phyloP scores from a whole-genome alignment of 371 early-diverging fungal genomes.

The Paraphysoderma sedebokerense region DNA sequence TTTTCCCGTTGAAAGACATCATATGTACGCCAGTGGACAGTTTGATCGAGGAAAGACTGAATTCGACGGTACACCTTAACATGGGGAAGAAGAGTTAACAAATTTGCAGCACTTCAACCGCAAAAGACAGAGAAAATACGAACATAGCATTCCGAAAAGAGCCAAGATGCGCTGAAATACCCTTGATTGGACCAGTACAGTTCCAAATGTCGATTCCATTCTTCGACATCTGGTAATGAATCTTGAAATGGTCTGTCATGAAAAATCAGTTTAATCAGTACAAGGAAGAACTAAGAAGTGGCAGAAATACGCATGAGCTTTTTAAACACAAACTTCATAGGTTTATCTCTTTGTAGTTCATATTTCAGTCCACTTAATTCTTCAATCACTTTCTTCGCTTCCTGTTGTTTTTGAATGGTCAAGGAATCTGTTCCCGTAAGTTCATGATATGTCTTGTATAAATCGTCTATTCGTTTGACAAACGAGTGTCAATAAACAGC shows the following conservation, averaged over 20 bases:
- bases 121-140: not conserved
- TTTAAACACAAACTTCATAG: constrained; percentile 27
- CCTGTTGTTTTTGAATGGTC: constrained; percentile 13
- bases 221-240: too few relatives aligned
- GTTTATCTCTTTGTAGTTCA: constrained; percentile 43
- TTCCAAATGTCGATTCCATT: too few relatives aligned
- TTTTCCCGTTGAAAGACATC: constrained; percentile 64
- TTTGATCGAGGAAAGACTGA: constrained; percentile 31
- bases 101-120: not conserved
- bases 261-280: too few relatives aligned
- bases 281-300: too few relatives aligned
- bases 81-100: not conserved
- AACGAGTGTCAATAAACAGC: too few relatives aligned
- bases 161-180: too few relatives aligned
- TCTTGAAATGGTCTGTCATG: too few relatives aligned
- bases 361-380: constrained; percentile 39
- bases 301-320: not conserved
- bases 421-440: constrained; percentile 5
- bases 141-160: constrained; percentile 57
- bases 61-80: constrained; percentile 55
- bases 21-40: constrained; percentile 39
- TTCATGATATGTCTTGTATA: constrained; percentile 22
- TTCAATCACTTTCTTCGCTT: constrained; percentile 43
- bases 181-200: constrained; percentile 22
- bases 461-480: too few relatives aligned